Percentiles rank a stretch among this genome's conserved stretches.
Conservation (phyloP, 768 basidiomycete species). For the Mycena venus region DNA sequence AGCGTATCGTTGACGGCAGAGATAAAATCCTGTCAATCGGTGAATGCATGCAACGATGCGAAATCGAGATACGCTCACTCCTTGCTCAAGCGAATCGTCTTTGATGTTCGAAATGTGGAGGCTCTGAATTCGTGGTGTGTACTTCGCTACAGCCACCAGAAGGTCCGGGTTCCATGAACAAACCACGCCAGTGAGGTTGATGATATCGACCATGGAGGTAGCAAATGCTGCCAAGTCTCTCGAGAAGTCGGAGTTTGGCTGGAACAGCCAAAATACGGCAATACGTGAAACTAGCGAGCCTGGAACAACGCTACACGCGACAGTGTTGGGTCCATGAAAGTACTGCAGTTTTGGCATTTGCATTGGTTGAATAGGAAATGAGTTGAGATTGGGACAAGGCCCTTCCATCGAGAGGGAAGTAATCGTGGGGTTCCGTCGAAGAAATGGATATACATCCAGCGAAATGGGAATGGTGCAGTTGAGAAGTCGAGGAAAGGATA, state of each 20-base stretch:
- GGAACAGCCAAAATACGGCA: not conserved
- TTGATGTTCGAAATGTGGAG: not conserved
- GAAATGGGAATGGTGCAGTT: not conserved
- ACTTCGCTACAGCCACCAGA: not conserved
- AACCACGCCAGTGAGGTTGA: not conserved
- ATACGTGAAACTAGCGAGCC: not conserved
- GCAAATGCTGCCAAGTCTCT: not conserved
- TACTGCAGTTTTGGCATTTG: not conserved
- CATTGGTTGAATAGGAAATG: not conserved
- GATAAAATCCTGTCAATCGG: not conserved
- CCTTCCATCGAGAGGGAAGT: not conserved
- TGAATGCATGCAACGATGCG: not conserved
- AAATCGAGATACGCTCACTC: not conserved
- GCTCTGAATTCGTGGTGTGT: not conserved
- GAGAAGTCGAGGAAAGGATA: not conserved
- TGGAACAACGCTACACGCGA: not conserved
- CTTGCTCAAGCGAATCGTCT: not conserved
- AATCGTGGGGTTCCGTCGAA: not conserved
- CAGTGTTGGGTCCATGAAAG: not conserved
- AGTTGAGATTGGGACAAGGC: not conserved
- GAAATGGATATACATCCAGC: not conserved
- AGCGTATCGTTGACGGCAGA: not conserved
- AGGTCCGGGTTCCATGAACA: not conserved
- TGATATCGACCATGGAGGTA: not conserved
- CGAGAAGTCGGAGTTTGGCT: not conserved